Evolutionary conservation across 2,329 filamentous ascomycete species (phyloP), one percentile per base, ranked within the genome.

Genomic region (Paraconiothyrium brasiliense): DNA sequence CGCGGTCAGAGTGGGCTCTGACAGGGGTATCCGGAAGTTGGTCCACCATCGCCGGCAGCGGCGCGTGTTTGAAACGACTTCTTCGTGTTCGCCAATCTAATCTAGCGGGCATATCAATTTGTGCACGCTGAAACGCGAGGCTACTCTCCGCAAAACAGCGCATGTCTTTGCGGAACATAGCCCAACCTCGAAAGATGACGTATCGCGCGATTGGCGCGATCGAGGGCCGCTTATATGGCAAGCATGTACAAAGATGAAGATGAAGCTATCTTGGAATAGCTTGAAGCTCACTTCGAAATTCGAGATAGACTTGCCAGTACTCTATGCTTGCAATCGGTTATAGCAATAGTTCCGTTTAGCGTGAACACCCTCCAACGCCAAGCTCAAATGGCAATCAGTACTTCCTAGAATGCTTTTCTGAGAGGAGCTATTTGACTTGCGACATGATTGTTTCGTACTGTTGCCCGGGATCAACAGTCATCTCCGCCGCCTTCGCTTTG

Each of bases 371-470:
- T 14, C 41, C 30, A 56, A 56, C 41, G 24, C 54, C 54, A 7
- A 56, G 35, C 49, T 52, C 32, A 48, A 55, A 32, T 46, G 16
- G 35, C 52, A 46, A 16, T 54, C 24, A 24, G 37, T 11, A 7
- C 46, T 35, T 34, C 27, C 7, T 35, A 20, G 8, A n/a, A 50
- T 34, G 11, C 16, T 34, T 13, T 16, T 48, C 22, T 14, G 4
- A n/a, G 10, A 7, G 32, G 10, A 22, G 3, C 48, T 71, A 96
- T 80, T 94, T 95, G 52, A 97, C 88, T 81, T 92, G 94, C 65
- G 92, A 89, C 94, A 99, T 97, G 65, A 99, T 92, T 2, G 95
- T 98, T 81, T 98, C 94, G 20, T 87, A 80, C 27, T 67, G 67
- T n/a, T 87, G 81, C 0, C 93, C 94, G 65, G 93, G 87, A 64